phyloP scores from a whole-genome alignment of 306 rosid species.

The Rosa lucieae region DNA sequence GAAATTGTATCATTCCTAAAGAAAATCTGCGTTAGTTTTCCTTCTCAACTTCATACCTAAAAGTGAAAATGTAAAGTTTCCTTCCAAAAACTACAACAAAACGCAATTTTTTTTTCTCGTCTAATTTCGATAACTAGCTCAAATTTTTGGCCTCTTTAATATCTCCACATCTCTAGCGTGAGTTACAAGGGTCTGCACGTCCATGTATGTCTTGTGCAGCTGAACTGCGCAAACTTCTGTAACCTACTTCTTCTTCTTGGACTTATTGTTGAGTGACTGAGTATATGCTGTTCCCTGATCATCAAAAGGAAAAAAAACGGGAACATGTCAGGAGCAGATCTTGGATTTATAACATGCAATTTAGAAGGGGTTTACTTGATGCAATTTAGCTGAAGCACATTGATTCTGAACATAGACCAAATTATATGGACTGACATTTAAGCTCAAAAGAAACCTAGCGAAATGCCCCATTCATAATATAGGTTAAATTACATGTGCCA shows the following conservation, averaged over 20 bases:
- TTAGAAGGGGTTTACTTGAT: neutral
- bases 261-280: constrained; percentile 55
- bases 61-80: constrained; percentile 19
- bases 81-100: constrained; percentile 62
- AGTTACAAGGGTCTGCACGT: constrained; percentile 50
- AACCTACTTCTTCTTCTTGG: constrained; percentile 85
- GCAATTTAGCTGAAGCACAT: neutral
- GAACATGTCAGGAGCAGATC: constrained; percentile 16
- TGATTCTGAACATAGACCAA: neutral
- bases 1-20: constrained; percentile 35
- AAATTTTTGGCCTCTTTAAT: constrained; percentile 33
- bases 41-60: constrained; percentile 38
- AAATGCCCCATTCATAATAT: neutral
- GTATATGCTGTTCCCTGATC: constrained; percentile 84
- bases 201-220: constrained; percentile 45
- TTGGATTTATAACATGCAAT: neutral
- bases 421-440: neutral
- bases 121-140: constrained; percentile 43
- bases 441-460: neutral
- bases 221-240: constrained; percentile 32
- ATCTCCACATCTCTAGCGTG: constrained; percentile 48
- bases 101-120: constrained; percentile 36
- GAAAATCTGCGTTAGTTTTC: constrained; percentile 27
- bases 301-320: constrained; percentile 9
- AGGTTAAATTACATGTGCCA: neutral